Evolutionary conservation across 345 rosid genomes (phyloP), one percentile per base, ranked within the genome.

Genomic region (Gossypium ekmanianum): DNA sequence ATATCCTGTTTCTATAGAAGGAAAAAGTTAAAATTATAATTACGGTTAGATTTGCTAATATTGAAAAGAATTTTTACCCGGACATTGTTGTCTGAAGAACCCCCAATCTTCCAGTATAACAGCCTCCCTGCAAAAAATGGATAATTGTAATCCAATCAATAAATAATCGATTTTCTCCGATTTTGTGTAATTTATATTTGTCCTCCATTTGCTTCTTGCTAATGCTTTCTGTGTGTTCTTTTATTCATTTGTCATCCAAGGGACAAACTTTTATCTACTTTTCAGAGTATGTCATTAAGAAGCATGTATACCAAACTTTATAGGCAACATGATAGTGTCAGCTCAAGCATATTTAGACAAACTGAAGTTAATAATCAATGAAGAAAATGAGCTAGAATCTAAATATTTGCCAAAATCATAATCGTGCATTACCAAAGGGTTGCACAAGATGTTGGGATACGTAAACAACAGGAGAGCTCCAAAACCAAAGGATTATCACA

Each of bases 71-170:
- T 4, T 80, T 67, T 84, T 59, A 86, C 87, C 87, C 72, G 78
- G 74, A 87, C 75, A 76, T 74, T 65, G 78, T 77, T 82, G 65
- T 67, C 67, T 16, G 72, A 69, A 74, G 58, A 56, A 59, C 77
- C 73, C 44, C 80, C 78, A 74, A 82, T 78, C 62, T 83, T 80
- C 86, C 85, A 84, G 26, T 86, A 87, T 72, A 85, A 61, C 47
- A 85, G 18, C 63, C 61, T 83, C 61, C 85, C 85, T 87, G 82
- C 79, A 83, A 73, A 75, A 58, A 20, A 20, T 34, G 41, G 63
- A 68, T 2, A 17, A 1, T 69, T 26, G 20, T 17, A 55, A 59
- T 27, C 9, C 54, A 73, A 56, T 72, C 52, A 58, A 69, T 43
- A 68, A 18, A 61, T 70, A 57, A 18, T 26, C 4, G 11, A 20